Evolutionary conservation across 1,284 basidiomycete genomes (phyloP), one percentile per base, ranked within the genome.

Genomic region (Porodaedalea pini): DNA sequence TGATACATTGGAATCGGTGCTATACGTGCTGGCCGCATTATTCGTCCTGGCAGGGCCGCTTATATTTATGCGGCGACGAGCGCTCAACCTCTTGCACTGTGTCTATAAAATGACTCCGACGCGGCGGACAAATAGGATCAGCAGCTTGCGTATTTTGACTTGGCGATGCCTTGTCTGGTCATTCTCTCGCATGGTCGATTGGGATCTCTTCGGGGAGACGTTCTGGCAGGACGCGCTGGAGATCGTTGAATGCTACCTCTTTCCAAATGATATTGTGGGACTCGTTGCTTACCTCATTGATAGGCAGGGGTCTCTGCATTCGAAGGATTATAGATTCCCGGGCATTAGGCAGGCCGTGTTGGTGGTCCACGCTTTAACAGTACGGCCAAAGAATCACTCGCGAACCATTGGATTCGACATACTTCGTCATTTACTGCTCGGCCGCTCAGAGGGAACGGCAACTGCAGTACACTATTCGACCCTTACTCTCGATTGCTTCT

Each of bases 1-100:
- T 23, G 21, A 44, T 1, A 8, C 21, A 23, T 8, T 48, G 15
- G 25, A 15, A 17, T 27, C 4, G 45, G 27, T 17, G 21, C 45
- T 29, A 4, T 34, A 48, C 45, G 31, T n/a, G 5, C 27, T 48
- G 15, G 11, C 45, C 7, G 27, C 13, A 27, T 19, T 48, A 11
- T 48, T 48, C 45, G 25, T 48, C 11, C 45, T 48, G 23, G 45
- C 45, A 2, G 45, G 45, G 8, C 45, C 45, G 19, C 45, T 48
- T 13, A 7, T 48, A 7, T 48, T 48, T 19, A 31, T 25, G 7
- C 21, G 45, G 11, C 25, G n/a, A 21, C 17, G 17, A n/a, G 19
- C 25, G 6, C 31, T 48, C 11, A 34, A 29, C 4, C 29, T 48
- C 13, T 19, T 48, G 10, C 13, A n/a, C 19, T 25, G 31, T 3